A percentile compares a stretch with the other conserved stretches of the same genome.
Evolutionary conservation across 805 yeast genomes (phyloP).

Genomic region (Kodamaea kakaduensis): DNA sequence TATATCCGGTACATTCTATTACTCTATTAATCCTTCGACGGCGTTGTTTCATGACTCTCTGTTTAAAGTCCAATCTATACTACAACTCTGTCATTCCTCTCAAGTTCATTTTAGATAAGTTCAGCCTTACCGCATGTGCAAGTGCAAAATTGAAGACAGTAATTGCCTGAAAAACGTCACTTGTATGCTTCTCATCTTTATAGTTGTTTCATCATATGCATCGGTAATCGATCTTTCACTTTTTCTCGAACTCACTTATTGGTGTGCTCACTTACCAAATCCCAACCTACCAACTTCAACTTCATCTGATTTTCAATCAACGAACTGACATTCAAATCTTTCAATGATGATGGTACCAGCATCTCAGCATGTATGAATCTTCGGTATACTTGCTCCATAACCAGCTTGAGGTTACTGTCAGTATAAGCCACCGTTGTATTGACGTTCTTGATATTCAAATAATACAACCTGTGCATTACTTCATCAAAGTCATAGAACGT

Average conservation of each 20-base stretch:
- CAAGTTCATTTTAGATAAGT: too few relatives aligned
- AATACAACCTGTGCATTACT: constrained; percentile 14
- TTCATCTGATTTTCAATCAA: constrained; percentile 24
- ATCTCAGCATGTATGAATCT: constrained; percentile 17
- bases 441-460: constrained; percentile 2
- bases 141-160: too few relatives aligned
- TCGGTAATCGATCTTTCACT: background rate
- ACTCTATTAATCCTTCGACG: too few relatives aligned
- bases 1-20: too few relatives aligned
- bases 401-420: constrained; percentile 19
- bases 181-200: background rate
- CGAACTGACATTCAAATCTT: constrained; percentile 20
- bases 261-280: too few relatives aligned
- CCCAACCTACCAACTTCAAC: constrained; percentile 33
- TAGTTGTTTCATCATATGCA: background rate
- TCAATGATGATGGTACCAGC: constrained; percentile 19
- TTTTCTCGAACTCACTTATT: too few relatives aligned
- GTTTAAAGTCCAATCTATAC: too few relatives aligned
- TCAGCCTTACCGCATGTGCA: too few relatives aligned
- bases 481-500: constrained; percentile 16
- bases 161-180: too few relatives aligned
- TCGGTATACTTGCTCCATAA: constrained; percentile 32
- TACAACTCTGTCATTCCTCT: too few relatives aligned
- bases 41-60: too few relatives aligned
- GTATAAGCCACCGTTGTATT: constrained; percentile 4